Percentiles rank a stretch among this genome's conserved stretches.
phyloP scores from a whole-genome alignment of 768 basidiomycete species.

The Amanita jacksonii region DNA sequence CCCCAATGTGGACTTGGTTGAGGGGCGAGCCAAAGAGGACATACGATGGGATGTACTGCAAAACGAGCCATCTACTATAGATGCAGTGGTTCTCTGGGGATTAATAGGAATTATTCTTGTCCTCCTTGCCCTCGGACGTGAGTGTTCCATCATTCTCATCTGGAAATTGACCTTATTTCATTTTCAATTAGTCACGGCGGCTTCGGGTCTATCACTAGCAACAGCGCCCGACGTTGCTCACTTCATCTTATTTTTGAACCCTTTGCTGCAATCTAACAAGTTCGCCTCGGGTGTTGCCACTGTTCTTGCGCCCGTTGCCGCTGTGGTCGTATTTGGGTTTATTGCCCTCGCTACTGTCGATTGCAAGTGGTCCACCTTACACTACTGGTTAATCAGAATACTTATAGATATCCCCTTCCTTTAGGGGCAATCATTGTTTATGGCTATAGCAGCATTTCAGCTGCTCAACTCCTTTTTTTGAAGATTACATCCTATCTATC shows the following conservation, averaged over 20 bases:
- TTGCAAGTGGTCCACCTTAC: slow-evolving; percentile 34
- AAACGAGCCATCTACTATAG: slow-evolving; percentile 38
- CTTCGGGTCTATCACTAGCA: slow-evolving; percentile 55
- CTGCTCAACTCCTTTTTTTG: slow-evolving; percentile 49
- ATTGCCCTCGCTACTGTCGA: slow-evolving; percentile 42
- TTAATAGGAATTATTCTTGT: slow-evolving; percentile 40
- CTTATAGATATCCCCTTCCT: slow-evolving; percentile 11
- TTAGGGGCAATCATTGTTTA: slow-evolving; percentile 44
- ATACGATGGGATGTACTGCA: slow-evolving; percentile 74
- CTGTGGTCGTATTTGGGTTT: slow-evolving; percentile 47
- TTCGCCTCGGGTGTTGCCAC: slow-evolving; percentile 58
- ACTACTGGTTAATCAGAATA: slow-evolving; percentile 4
- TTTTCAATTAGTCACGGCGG: slow-evolving; percentile 51
- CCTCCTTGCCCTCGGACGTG: slow-evolving; percentile 50
- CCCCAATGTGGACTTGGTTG: slow-evolving; percentile 58
- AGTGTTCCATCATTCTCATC: slow-evolving; percentile 22
- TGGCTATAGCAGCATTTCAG: slow-evolving; percentile 55
- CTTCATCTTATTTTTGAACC: slow-evolving; percentile 54
- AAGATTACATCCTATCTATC: slow-evolving; percentile 55
- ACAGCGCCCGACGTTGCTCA: slow-evolving; percentile 68
- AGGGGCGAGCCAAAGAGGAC: slow-evolving; percentile 76
- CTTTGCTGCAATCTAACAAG: slow-evolving; percentile 37
- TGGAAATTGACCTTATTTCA: slow-evolving; percentile 8
- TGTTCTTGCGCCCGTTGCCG: slow-evolving; percentile 57
- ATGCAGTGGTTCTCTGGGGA: slow-evolving; percentile 47